These are phyloP conservation scores for Heliocybe sulcata DNA, from an alignment of 1,284 basidiomycete species.

Conservation along the genomic window DNA sequence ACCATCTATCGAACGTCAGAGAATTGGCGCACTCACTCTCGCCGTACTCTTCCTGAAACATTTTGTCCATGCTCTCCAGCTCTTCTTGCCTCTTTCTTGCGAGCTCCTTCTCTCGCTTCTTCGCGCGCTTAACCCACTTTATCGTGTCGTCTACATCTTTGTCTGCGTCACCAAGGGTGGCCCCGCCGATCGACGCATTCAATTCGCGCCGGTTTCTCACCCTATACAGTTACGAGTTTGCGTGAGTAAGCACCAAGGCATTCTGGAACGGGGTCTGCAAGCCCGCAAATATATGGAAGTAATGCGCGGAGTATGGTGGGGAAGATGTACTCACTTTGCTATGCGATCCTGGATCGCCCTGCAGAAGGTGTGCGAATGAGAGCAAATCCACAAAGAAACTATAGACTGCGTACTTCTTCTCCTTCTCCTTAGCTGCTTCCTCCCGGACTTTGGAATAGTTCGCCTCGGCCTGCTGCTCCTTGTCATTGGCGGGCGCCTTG, in stretches of 20 bases:
- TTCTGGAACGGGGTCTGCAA: conserved; percentile 17
- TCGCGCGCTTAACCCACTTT: conserved; percentile 85
- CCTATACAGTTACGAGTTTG: conserved; percentile 46
- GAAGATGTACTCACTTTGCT: conserved; percentile 72
- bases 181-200: conserved; percentile 82
- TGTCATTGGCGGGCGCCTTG: conserved; percentile 52
- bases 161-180: conserved; percentile 82
- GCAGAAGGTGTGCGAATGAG: conserved; percentile 11
- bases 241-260: conserved; percentile 33
- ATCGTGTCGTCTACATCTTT: conserved; percentile 68
- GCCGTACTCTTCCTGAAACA: conserved; percentile 68
- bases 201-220: conserved; percentile 90
- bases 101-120: conserved; percentile 83
- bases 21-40: conserved; percentile 45
- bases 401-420: conserved; percentile 59
- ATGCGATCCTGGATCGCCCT: conserved; percentile 77
- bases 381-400: conserved; percentile 8
- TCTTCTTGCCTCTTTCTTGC: conserved; percentile 74
- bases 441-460: conserved; percentile 77
- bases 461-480: conserved; percentile 76
- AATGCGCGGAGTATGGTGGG: conserved; percentile 2
- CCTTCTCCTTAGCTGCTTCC: conserved; percentile 62
- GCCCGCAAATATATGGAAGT: conserved; percentile 7
- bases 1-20: conserved; percentile 3
- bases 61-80: conserved; percentile 75